Conservation (phyloP, 257 asterid genomes). For the Solanum bulbocastanum region DNA sequence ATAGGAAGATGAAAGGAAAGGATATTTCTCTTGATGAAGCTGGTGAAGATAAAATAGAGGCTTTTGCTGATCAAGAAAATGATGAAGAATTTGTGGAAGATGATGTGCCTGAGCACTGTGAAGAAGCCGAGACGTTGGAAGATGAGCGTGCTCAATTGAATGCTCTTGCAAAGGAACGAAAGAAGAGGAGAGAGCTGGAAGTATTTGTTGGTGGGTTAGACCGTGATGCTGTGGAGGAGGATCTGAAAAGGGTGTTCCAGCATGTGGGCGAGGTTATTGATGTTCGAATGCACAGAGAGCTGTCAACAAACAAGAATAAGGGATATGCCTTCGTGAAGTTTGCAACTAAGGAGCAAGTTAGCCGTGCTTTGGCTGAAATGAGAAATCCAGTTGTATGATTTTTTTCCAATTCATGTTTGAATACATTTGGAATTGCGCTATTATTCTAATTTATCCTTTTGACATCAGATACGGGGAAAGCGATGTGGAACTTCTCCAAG, state of each 20-base stretch:
- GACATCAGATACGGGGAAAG: slow-evolving; percentile 48
- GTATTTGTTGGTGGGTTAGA: slow-evolving; percentile 66
- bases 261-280: slow-evolving; percentile 54
- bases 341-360: slow-evolving; percentile 51
- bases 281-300: slow-evolving; percentile 44
- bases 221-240: slow-evolving; percentile 46
- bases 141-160: slow-evolving; percentile 41
- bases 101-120: slow-evolving; percentile 23
- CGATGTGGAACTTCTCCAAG: slow-evolving; percentile 52
- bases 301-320: slow-evolving; percentile 46
- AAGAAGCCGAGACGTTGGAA: slow-evolving; percentile 30
- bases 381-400: slow-evolving; percentile 54
- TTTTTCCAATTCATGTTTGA: neutral
- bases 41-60: slow-evolving; percentile 41
- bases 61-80: slow-evolving; percentile 33
- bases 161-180: slow-evolving; percentile 44
- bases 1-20: slow-evolving; percentile 23
- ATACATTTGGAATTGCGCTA: neutral
- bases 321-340: slow-evolving; percentile 61
- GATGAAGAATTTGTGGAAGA: slow-evolving; percentile 28
- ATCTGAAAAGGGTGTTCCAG: slow-evolving; percentile 41
- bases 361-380: slow-evolving; percentile 49
- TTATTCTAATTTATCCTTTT: neutral
- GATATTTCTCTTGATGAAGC: slow-evolving; percentile 29
- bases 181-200: slow-evolving; percentile 49